phyloP scores from a whole-genome alignment of 129 eudicot genomes.

The Flaveria trinervia region DNA sequence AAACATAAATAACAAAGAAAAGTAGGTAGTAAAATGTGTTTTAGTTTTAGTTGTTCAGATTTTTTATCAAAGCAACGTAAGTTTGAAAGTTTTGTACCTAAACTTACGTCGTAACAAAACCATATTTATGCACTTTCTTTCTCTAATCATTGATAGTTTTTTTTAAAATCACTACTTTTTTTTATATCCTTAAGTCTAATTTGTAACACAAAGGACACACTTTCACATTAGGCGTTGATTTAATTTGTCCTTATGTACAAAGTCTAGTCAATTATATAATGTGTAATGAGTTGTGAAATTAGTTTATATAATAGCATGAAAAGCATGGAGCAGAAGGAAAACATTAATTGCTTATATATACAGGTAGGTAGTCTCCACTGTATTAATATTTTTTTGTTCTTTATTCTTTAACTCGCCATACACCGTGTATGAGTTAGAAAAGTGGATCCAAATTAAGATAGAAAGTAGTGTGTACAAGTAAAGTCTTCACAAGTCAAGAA shows the following conservation, averaged over 20 bases:
- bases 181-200: neutral
- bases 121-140: too few relatives aligned
- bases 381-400: neutral
- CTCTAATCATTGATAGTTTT: too few relatives aligned
- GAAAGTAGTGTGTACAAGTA: slow-evolving; percentile 22
- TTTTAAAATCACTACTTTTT: too few relatives aligned
- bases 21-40: too few relatives aligned
- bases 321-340: neutral
- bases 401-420: neutral
- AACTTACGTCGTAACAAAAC: too few relatives aligned
- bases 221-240: neutral
- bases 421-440: neutral
- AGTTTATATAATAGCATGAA: neutral
- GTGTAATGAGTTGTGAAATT: neutral
- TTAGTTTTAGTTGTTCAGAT: too few relatives aligned
- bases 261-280: neutral
- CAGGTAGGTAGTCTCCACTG: neutral
- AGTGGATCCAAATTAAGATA: slow-evolving; percentile 2
- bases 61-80: too few relatives aligned
- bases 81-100: too few relatives aligned
- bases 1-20: too few relatives aligned
- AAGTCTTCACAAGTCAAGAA: slow-evolving; percentile 36
- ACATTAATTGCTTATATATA: neutral
- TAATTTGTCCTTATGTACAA: neutral
- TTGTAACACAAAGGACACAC: neutral